phyloP scores from a whole-genome alignment of 78 protist genomes.

The Neovahlkampfia damariscottae region DNA sequence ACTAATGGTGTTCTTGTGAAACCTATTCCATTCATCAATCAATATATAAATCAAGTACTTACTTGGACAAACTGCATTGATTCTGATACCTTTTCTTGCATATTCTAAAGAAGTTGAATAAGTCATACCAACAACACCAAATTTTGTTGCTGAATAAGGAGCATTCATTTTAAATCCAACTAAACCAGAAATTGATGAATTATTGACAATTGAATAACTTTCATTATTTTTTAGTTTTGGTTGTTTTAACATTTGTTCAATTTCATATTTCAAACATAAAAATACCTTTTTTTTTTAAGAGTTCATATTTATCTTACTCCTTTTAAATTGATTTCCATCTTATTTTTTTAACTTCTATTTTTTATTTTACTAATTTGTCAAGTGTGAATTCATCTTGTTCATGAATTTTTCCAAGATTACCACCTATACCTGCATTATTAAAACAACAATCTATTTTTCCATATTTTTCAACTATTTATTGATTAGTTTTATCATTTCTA shows the following conservation, averaged over 20 bases:
- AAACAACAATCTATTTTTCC: not conserved
- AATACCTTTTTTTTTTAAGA: too few relatives aligned
- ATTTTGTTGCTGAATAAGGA: slow-evolving; percentile 55
- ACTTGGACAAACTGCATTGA: slow-evolving; percentile 51
- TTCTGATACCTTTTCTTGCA: slow-evolving; percentile 39
- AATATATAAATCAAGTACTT: not conserved
- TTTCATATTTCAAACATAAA: slow-evolving; percentile 33
- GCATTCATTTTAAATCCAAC: slow-evolving; percentile 39
- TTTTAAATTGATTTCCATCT: slow-evolving; percentile 48
- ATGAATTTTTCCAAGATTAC: not conserved
- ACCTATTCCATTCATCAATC: too few relatives aligned
- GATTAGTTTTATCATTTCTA: too few relatives aligned
- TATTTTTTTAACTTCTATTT: slow-evolving; percentile 25
- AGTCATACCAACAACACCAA: slow-evolving; percentile 52
- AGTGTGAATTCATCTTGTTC: not conserved
- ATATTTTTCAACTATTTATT: not conserved
- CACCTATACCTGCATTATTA: slow-evolving; percentile 1
- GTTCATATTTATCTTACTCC: too few relatives aligned
- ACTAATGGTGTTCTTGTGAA: too few relatives aligned
- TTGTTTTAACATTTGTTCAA: slow-evolving; percentile 15
- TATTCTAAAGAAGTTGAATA: slow-evolving; percentile 39
- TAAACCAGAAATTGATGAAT: slow-evolving; percentile 46
- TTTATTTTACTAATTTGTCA: slow-evolving; percentile 17
- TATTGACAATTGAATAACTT: slow-evolving; percentile 29
- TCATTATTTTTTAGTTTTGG: slow-evolving; percentile 14